These are phyloP conservation scores for Leishmania major DNA, from an alignment of 208 protist genomes.

Conservation along the genomic window DNA sequence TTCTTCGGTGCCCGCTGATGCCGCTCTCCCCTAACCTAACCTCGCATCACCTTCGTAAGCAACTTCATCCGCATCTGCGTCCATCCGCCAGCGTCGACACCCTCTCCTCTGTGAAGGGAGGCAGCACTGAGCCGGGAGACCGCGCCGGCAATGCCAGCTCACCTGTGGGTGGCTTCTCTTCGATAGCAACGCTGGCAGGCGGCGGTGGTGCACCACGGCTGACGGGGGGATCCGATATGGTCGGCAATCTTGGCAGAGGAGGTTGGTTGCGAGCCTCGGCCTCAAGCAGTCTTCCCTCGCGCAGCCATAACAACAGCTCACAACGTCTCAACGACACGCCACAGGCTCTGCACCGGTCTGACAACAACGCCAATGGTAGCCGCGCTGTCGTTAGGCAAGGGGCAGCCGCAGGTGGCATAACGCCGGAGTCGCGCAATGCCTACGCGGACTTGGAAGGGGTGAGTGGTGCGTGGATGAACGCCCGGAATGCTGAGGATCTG, in stretches of 20 bases:
- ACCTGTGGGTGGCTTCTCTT: neutral
- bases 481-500: slow-evolving; percentile 9
- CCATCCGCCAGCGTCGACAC: slow-evolving; percentile 9
- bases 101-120: neutral
- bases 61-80: neutral
- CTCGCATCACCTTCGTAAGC: neutral
- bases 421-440: neutral
- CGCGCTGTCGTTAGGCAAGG: neutral
- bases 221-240: neutral
- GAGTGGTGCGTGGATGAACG: slow-evolving; percentile 23
- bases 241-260: neutral
- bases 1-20: slow-evolving; percentile 30
- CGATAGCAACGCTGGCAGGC: neutral
- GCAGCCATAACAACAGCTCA: slow-evolving; percentile 25
- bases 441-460: slow-evolving; percentile 20
- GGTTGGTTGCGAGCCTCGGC: slow-evolving; percentile 7
- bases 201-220: neutral
- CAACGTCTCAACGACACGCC: slow-evolving; percentile 13
- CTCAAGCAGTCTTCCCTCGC: slow-evolving; percentile 19
- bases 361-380: neutral
- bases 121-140: neutral
- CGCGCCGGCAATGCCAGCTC: neutral
- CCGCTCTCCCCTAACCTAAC: slow-evolving; percentile 11
- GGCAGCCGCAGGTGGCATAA: neutral
- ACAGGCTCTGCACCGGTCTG: neutral